Evolutionary conservation across 2,329 filamentous ascomycete genomes (phyloP).

Genomic region (Nectriaceae sp.): DNA sequence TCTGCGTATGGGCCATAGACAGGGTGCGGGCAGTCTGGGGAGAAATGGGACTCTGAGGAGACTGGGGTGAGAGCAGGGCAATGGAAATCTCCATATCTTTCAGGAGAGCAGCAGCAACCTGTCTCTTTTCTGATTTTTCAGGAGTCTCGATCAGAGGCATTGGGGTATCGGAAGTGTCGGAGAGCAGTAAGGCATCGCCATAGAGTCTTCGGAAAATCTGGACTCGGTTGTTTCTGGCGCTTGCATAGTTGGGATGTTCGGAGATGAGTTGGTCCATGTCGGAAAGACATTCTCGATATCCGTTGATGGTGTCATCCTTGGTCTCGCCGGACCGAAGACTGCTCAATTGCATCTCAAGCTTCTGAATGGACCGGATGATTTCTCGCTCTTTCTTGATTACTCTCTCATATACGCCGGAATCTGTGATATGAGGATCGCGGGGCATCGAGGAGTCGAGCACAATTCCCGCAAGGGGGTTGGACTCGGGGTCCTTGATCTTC

Average conservation of each 20-base stretch:
- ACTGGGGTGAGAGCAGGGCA: constrained; percentile 55
- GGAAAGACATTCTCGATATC: constrained; percentile 50
- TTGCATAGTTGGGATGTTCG: constrained; percentile 66
- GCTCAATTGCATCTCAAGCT: constrained; percentile 55
- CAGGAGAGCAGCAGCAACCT: constrained; percentile 45
- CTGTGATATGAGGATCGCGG: constrained; percentile 59
- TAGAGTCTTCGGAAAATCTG: constrained; percentile 65
- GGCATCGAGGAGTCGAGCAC: constrained; percentile 56
- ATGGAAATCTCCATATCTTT: constrained; percentile 61
- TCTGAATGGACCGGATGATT: constrained; percentile 57
- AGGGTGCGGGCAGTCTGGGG: constrained; percentile 66
- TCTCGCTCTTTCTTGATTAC: constrained; percentile 53
- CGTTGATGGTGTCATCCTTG: constrained; percentile 39
- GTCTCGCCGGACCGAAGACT: constrained; percentile 39
- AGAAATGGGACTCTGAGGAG: constrained; percentile 56
- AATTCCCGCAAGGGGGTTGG: constrained; percentile 55
- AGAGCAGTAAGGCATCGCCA: constrained; percentile 59
- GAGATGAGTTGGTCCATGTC: constrained; percentile 58
- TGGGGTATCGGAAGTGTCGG: constrained; percentile 36
- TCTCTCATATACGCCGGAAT: constrained; percentile 51
- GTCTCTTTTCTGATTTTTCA: constrained; percentile 38
- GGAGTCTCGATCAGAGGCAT: constrained; percentile 45
- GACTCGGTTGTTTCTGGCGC: constrained; percentile 73
- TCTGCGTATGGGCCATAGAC: constrained; percentile 71
- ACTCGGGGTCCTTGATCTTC: constrained; percentile 69